Evolutionary conservation across 1,139 yeast genomes (phyloP).

Genomic region (Saccharomyces hybrid): DNA sequence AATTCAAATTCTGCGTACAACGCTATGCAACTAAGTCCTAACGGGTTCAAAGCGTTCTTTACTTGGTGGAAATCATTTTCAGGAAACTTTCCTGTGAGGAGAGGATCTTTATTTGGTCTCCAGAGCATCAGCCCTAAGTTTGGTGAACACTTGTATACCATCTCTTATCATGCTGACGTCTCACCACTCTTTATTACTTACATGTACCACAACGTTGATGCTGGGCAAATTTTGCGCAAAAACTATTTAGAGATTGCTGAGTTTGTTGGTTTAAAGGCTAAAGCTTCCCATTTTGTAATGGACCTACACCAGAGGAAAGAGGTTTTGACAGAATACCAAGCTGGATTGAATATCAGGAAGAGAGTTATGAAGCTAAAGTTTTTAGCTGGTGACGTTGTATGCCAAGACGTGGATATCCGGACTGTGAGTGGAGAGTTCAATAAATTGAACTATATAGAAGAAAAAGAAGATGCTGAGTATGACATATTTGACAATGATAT

Average conservation of each 20-base stretch:
- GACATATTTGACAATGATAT: conserved; percentile 38
- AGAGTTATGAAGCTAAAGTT: conserved; percentile 55
- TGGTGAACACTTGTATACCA: conserved; percentile 69
- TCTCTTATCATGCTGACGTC: conserved; percentile 69
- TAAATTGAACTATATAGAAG: conserved; percentile 43
- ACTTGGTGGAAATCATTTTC: conserved; percentile 80
- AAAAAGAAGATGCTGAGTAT: conserved; percentile 19
- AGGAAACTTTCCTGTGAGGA: conserved; percentile 67
- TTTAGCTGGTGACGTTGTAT: conserved; percentile 24
- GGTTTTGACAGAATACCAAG: conserved; percentile 49
- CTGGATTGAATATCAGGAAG: conserved; percentile 49
- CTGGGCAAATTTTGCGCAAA: conserved; percentile 37
- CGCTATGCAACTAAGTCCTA: conserved; percentile 70
- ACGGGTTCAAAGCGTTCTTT: conserved; percentile 58
- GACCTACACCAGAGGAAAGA: conserved; percentile 85
- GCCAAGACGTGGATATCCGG: conserved; percentile 55
- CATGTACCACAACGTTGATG: conserved; percentile 52
- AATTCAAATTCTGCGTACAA: conserved; percentile 44
- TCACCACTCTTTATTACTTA: conserved; percentile 72
- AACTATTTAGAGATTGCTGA: conserved; percentile 45
- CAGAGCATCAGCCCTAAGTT: conserved; percentile 47
- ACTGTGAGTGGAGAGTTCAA: conserved; percentile 60
- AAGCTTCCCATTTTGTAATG: conserved; percentile 54
- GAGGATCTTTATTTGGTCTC: conserved; percentile 59
- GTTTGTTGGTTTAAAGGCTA: conserved; percentile 70